These are phyloP conservation scores for Mortierella sp. DNA, from an alignment of 371 early-diverging fungal species.

Conservation along the genomic window DNA sequence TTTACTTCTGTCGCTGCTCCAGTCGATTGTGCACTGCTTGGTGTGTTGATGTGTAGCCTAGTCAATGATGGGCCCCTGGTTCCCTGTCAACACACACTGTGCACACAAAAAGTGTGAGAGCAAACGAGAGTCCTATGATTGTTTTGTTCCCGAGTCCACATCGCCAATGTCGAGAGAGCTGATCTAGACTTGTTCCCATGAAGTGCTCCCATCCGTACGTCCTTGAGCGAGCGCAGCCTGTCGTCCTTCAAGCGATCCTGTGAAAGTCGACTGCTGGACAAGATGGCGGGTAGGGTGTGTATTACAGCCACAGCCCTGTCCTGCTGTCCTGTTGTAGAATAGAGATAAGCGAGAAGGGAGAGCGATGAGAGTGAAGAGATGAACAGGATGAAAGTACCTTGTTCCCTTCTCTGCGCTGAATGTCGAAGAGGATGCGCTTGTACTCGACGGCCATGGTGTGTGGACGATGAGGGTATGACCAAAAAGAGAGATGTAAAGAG, in stretches of 20 bases:
- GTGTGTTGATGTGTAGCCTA: background rate
- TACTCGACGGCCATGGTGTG: conserved; percentile 67
- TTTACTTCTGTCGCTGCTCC: background rate
- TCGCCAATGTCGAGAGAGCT: too few species aligned
- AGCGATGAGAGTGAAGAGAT: background rate
- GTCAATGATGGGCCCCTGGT: background rate
- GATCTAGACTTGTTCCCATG: background rate
- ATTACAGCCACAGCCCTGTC: background rate
- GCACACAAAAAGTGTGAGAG: too few species aligned
- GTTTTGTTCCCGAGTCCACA: too few species aligned
- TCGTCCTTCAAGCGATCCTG: background rate
- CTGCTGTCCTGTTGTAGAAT: background rate
- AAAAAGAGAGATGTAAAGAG: background rate
- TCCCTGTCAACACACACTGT: too few species aligned
- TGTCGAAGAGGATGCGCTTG: conserved; percentile 76
- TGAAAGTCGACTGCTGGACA: background rate
- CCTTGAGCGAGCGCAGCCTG: background rate
- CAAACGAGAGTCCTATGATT: too few species aligned
- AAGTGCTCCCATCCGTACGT: background rate
- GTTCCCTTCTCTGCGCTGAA: conserved; percentile 81
- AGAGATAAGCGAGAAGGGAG: background rate
- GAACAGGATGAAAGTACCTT: conserved; percentile 53
- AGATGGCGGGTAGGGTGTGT: too few species aligned
- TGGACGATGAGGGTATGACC: background rate
- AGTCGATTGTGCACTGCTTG: background rate